These are phyloP conservation scores for Podaxis sp. DNA, from an alignment of 768 basidiomycete genomes.

Conservation along the genomic window DNA sequence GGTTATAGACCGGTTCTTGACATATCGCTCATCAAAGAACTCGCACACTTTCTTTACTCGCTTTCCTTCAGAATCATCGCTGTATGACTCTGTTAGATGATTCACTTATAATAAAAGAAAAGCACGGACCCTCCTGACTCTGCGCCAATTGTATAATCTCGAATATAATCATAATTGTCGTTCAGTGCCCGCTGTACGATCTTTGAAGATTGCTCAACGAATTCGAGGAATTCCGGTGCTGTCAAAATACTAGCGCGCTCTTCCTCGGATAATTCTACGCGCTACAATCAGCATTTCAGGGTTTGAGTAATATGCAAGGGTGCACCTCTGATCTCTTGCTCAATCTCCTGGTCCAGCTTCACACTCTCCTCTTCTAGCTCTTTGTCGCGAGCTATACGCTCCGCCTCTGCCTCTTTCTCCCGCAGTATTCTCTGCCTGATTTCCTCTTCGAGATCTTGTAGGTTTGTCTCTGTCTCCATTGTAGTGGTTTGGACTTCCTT, in stretches of 20 bases:
- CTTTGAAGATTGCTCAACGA: conserved; percentile 92
- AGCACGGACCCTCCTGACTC: conserved; percentile 72
- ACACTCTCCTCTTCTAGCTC: conserved; percentile 81
- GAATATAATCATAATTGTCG: conserved; percentile 94
- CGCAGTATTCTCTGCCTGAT: conserved; percentile 66
- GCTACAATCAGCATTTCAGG: not conserved
- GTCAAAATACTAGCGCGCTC: conserved; percentile 76
- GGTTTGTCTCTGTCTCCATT: conserved; percentile 48
- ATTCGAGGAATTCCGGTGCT: conserved; percentile 90
- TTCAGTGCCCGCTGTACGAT: conserved; percentile 93
- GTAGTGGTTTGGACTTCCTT: conserved; percentile 80
- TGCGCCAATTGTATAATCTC: conserved; percentile 90
- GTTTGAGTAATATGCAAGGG: not conserved
- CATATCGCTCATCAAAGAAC: conserved; percentile 88
- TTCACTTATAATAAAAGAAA: not conserved
- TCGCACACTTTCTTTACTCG: conserved; percentile 91
- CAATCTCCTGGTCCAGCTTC: conserved; percentile 81
- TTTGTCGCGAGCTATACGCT: conserved; percentile 60
- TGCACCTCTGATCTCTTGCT: conserved; percentile 78
- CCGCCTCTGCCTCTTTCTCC: conserved; percentile 60
- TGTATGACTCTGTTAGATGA: conserved; percentile 22
- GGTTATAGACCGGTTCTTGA: conserved; percentile 91
- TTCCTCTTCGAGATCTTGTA: conserved; percentile 58
- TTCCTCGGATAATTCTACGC: conserved; percentile 78
- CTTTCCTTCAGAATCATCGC: conserved; percentile 88